Evolutionary conservation across 1,139 yeast genomes (phyloP).

Genomic region (Yamadazyma atmosphaerica): DNA sequence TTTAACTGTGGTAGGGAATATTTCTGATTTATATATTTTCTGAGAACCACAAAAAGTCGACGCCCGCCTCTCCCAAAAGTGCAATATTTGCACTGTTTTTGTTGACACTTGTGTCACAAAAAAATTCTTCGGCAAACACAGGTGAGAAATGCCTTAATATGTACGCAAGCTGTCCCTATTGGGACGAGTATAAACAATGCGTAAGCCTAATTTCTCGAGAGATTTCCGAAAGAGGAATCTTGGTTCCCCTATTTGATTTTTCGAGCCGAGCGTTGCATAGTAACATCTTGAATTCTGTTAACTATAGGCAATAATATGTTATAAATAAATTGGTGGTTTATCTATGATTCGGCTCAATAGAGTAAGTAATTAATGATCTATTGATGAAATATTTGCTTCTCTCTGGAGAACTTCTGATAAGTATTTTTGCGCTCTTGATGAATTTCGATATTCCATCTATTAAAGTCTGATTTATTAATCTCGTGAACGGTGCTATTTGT

Average conservation of each 20-base stretch:
- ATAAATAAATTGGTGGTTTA: not conserved
- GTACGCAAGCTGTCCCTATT: conserved; percentile 3
- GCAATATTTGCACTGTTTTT: not conserved
- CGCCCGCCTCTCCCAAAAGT: not conserved
- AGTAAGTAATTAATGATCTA: not conserved
- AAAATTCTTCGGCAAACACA: not conserved
- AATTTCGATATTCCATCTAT: too few relatives aligned
- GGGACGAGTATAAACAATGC: conserved; percentile 3
- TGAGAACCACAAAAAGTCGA: not conserved
- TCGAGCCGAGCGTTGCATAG: not conserved
- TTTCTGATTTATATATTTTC: conserved; percentile 2
- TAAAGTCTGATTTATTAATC: too few relatives aligned
- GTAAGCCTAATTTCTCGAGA: not conserved
- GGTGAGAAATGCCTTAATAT: conserved; percentile 2
- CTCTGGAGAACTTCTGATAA: too few relatives aligned
- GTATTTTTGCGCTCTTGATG: not conserved
- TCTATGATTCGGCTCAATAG: conserved; percentile 1
- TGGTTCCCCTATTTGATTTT: conserved; percentile 1
- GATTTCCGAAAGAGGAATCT: not conserved
- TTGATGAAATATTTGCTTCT: too few relatives aligned
- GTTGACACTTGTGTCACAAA: conserved; percentile 2
- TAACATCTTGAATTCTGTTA: not conserved
- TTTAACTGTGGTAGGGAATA: conserved; percentile 1
- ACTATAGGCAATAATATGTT: not conserved
- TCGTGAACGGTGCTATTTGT: too few relatives aligned